Evolutionary conservation across 2,329 filamentous ascomycete species (phyloP), one percentile per base, ranked within the genome.

Genomic region (Blumeria graminis): DNA sequence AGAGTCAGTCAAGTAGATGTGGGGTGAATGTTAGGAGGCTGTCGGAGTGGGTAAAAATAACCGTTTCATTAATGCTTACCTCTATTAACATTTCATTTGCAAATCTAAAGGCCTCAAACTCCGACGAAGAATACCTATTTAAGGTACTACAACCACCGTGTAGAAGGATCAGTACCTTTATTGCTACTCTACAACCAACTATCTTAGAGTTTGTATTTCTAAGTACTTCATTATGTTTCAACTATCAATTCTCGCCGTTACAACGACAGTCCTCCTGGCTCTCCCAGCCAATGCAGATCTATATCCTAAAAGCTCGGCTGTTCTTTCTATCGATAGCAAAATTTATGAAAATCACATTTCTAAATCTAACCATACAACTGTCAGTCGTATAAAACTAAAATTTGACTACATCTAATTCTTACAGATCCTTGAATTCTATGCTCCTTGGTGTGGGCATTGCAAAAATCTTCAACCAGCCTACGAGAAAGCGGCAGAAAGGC

Each of bases 401-500:
- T 28, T 28, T 28, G 22, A 28, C 22, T 55, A 57, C 52, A 55
- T 61, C 61, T 56, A 63, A 48, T 59, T 38, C 58, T 57, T 55
- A 39, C 61, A 81, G 76, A 76, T 80, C 50, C 71, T 80, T 67
- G 86, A 89, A 71, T 96, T 96, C 76, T 96, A 94, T 66, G 90
- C 90, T 8, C 90, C 90, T 28, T 96, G 90, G 90, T 96, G 92
- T 65, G 92, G 90, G 45, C 92, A 96, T 71, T 98, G 92, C 73
- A 78, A 94, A 71, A 95, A 84, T 71, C 82, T 98, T 65, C 89
- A 95, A 71, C 90, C 89, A 3, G 86, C 86, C 48, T 98, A 92
- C 71, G 90, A 96, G 69, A 94, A 94, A 70, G 89, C 82, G 1
- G 92, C 92, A 63, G 84, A 83, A 65, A 87, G 81, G 64, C 82